phyloP scores from a whole-genome alignment of 306 rosid species.

The Lathyrus aphaca region DNA sequence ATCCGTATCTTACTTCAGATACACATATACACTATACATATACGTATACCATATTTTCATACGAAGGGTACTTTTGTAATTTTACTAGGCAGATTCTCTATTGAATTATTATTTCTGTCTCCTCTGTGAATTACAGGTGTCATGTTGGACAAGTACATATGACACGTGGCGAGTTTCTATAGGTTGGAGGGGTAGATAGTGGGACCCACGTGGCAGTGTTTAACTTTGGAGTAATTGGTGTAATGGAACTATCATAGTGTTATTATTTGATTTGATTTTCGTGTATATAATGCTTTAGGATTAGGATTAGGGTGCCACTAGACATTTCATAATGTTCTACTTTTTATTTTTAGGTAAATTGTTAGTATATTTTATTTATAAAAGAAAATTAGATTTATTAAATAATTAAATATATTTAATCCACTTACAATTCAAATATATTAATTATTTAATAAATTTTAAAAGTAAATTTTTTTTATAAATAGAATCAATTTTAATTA shows the following conservation, averaged over 20 bases:
- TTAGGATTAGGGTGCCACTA: background rate
- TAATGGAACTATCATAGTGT: background rate
- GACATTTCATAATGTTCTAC: conserved; percentile 1
- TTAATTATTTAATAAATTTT: too few species aligned
- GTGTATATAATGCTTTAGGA: background rate
- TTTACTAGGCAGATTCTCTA: conserved; percentile 20
- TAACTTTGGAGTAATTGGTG: background rate
- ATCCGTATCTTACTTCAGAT: conserved; percentile 49
- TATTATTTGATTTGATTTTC: background rate
- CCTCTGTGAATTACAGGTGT: conserved; percentile 35
- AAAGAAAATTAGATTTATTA: too few species aligned
- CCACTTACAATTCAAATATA: too few species aligned
- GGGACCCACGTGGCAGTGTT: background rate
- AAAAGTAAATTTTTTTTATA: too few species aligned
- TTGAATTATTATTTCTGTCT: conserved; percentile 26
- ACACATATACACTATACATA: conserved; percentile 23
- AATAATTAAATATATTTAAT: too few species aligned
- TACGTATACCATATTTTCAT: conserved; percentile 26
- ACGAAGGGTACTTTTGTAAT: conserved; percentile 25
- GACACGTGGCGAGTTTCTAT: conserved; percentile 15
- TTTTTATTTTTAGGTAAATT: background rate
- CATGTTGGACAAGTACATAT: background rate
- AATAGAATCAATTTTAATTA: too few species aligned
- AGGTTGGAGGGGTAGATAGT: background rate
- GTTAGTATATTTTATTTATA: too few species aligned